Conservation (phyloP, 352 stramenopile genomes). For the Thalassiosira exigua region DNA sequence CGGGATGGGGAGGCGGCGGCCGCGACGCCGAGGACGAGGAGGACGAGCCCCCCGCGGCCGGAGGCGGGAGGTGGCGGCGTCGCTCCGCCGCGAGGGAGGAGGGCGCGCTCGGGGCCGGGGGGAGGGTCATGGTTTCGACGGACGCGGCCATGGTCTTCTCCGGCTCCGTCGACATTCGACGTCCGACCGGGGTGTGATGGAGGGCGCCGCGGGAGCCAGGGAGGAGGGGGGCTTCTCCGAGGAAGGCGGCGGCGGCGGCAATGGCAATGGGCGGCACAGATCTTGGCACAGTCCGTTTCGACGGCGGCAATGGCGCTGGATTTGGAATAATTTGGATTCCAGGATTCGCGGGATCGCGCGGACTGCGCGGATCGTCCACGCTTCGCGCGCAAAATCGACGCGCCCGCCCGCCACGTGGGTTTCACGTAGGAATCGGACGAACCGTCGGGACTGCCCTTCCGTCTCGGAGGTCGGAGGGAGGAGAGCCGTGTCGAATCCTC, state of each 20-base stretch:
- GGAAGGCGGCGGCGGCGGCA: background rate
- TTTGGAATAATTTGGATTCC: no score
- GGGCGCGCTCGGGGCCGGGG: background rate
- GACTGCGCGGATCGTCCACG: no score
- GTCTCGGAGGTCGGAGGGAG: no score
- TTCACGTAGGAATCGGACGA: no score
- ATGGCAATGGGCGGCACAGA: no score
- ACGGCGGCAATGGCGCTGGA: background rate
- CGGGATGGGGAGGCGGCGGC: slow-evolving; percentile 6
- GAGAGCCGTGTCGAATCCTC: no score
- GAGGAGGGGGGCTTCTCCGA: background rate
- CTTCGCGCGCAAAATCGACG: no score
- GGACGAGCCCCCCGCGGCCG: no score
- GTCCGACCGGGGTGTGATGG: background rate
- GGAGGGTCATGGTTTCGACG: slow-evolving; percentile 26
- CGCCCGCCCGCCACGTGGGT: no score
- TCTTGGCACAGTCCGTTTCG: no score
- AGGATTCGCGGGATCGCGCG: no score
- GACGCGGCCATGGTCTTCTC: slow-evolving; percentile 16
- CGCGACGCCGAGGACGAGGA: slow-evolving; percentile 3
- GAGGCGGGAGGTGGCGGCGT: background rate
- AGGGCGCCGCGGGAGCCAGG: background rate
- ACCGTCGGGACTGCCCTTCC: no score
- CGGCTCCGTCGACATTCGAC: background rate
- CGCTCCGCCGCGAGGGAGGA: background rate